Conservation (phyloP, 2,329 filamentous ascomycete genomes). For the Apiospora sp. region DNA sequence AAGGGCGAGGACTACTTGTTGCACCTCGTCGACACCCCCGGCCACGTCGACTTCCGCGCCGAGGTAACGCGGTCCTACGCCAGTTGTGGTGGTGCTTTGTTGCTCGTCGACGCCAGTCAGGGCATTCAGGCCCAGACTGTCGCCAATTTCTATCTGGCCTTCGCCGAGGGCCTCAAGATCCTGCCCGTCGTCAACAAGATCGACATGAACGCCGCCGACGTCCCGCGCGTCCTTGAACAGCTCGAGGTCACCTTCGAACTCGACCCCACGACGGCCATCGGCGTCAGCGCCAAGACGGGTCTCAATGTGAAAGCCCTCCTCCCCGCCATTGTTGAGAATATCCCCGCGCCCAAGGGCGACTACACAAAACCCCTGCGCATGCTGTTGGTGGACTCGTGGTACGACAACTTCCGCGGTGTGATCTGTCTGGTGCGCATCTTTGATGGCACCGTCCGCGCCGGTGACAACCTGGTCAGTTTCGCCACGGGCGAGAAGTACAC, state of each 20-base stretch:
- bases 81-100: conserved; percentile 89
- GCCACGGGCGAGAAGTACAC: conserved; percentile 90
- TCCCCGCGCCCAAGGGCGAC: conserved; percentile 83
- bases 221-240: conserved; percentile 85
- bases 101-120: conserved; percentile 95
- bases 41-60: conserved; percentile 96
- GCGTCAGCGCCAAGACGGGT: conserved; percentile 93
- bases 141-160: conserved; percentile 97
- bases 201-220: conserved; percentile 88
- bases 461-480: conserved; percentile 87
- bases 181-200: conserved; percentile 98
- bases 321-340: conserved; percentile 83
- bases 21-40: conserved; percentile 95
- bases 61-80: conserved; percentile 97
- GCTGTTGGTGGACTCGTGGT: conserved; percentile 97
- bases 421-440: conserved; percentile 91
- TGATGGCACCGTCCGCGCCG: conserved; percentile 82
- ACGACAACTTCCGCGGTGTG: conserved; percentile 94
- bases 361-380: conserved; percentile 77
- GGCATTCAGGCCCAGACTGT: conserved; percentile 98
- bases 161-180: conserved; percentile 85
- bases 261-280: conserved; percentile 72
- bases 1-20: conserved; percentile 88
- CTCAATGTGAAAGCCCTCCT: conserved; percentile 85
- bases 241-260: conserved; percentile 88